Evolutionary conservation across 2,329 filamentous ascomycete species (phyloP).

Genomic region (Cylindrodendrum hubeiense): DNA sequence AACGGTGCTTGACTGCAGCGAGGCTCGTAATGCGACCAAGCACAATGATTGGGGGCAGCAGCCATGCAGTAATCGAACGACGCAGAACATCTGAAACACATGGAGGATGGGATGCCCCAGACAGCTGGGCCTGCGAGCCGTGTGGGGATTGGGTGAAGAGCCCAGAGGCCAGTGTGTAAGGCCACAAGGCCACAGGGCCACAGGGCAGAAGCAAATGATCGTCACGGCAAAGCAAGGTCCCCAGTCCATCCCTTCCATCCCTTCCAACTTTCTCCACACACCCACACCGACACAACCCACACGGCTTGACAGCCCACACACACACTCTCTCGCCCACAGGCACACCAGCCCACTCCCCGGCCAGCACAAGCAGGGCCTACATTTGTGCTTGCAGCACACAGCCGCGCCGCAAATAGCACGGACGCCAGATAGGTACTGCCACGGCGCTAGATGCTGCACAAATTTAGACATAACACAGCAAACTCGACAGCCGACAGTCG

Average conservation of each 20-base stretch:
- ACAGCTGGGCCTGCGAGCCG: slow-evolving; percentile 15
- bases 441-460: not conserved
- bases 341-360: not conserved
- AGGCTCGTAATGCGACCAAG: slow-evolving; percentile 5
- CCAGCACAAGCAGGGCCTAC: not conserved
- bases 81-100: slow-evolving; percentile 42
- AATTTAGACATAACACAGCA: slow-evolving; percentile 1
- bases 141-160: slow-evolving; percentile 12
- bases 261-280: not conserved
- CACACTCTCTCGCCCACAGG: slow-evolving; percentile 1
- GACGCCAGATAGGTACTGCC: slow-evolving; percentile 3
- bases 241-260: slow-evolving; percentile 22
- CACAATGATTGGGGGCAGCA: slow-evolving; percentile 21
- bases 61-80: slow-evolving; percentile 47
- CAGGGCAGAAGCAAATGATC: slow-evolving; percentile 42
- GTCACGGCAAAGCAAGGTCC: slow-evolving; percentile 44
- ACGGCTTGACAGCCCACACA: not conserved
- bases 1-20: slow-evolving; percentile 2
- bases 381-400: slow-evolving; percentile 34
- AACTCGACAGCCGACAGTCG: not conserved
- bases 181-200: slow-evolving; percentile 7
- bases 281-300: not conserved
- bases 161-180: not conserved
- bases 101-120: slow-evolving; percentile 45
- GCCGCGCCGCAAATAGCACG: slow-evolving; percentile 46